Base-by-base conservation (phyloP, 768 basidiomycete species). In the Boletus fagicola region DNA sequence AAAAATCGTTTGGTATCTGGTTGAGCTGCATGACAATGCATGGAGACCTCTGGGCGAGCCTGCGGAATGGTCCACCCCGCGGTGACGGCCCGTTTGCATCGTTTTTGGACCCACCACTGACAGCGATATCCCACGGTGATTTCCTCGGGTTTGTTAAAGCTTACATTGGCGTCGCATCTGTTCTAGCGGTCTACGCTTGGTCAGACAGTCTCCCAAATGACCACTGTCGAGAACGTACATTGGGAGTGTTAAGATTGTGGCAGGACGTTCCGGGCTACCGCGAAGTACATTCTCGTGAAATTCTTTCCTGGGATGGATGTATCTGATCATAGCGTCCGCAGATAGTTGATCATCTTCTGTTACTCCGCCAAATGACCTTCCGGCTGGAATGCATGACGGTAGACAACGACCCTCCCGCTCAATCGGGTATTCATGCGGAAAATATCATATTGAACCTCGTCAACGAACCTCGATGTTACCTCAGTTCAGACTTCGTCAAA, bases 101-200 rank as follows among this genome's bases (percentile, higher is more conserved):
- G 0, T 68, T 80, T 22, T 75, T 82, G 57, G 75, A 57, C 61
- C 61, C 49, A 54, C 75, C 59, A 60, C 48, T 43, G 24, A 40
- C 55, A 13, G 24, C 62, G 2, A 65, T 72, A 40, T 73, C 80
- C 4, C 82, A 85, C 65, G 77, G 77, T 28, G 83, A 85, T 46
- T 88, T 91, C 60, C 69, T 90, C 18, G 72, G 77, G 0, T 86
- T 89, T 58, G 75, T 88, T 11, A 79, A 86, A 56, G 86, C 86
- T 0, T 84, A 81, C 59, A 72, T 91, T 47, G 90, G 90, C 1
- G 78, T 91, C 9, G 78, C 84, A 3, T 77, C 79, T 50, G 83
- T 90, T 15, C 72, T 92, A 15, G 84, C 84, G 2, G 86, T 88
- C 35, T 86, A 86, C 65, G 86, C 88, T 4, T 93, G 89, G 87